Evolutionary conservation across 306 rosid species (phyloP), one percentile per base, ranked within the genome.

Genomic region (Dalbergia cochinchinensis): DNA sequence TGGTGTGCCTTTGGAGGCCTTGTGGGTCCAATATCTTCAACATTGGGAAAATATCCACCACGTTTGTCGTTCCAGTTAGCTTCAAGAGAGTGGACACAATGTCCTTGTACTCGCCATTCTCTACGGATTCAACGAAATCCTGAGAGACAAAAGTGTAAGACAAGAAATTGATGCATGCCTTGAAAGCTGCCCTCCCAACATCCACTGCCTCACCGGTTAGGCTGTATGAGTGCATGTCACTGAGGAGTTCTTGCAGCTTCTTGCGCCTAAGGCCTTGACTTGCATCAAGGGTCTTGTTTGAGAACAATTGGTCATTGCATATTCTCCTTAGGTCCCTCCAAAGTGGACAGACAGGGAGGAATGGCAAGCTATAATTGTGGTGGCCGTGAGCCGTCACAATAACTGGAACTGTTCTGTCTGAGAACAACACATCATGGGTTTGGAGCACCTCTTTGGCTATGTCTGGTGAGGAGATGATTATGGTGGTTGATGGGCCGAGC

Each of bases 1-100:
- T 3, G 51, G 83, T 41, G 0, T 57, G 39, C 6, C 59, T 55
- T 16, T 70, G 80, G 6, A 78, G 58, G 1, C 91, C 91, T 26
- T 83, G 86, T 11, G 86, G 88, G 41, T 87, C 93, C 53, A 83
- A 4, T 63, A 64, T 73, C 67, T 42, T 82, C 54, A 89, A 77
- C 11, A 81, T 0, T 0, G 89, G 84, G 5, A 89, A 87, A 79
- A 45, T 79, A 81, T 89, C 91, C 0, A 6, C 83, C 64, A 89
- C 33, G 6, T 89, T 87, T 1, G 87, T 88, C 18, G 80, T 78
- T 33, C 89, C 90, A 0, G 59, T 80, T 18, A 77, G 85, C 10
- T 65, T 63, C 85, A 82, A 44, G 3, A 87, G 71, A 22, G 74
- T 74, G 5, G 75, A 53, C 39, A 78, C 75, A 0, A 73, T 13